Conservation (phyloP, 495 filamentous ascomycete genomes). For the Trichoderma reesei region DNA sequence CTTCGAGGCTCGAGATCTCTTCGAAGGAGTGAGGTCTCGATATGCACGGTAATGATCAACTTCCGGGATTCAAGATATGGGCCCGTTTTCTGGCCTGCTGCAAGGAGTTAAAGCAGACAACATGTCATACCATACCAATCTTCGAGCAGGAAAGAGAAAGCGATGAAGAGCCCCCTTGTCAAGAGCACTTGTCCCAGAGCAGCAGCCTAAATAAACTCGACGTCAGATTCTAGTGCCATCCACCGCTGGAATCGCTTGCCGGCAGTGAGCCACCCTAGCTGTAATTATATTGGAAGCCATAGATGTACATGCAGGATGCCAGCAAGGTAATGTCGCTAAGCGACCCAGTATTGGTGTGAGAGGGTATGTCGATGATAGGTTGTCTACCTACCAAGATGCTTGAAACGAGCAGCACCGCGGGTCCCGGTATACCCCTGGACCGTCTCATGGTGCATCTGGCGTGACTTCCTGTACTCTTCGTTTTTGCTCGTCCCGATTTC, state of each 20-base stretch:
- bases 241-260: not conserved
- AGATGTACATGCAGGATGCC: too few species aligned
- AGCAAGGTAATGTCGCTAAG: too few species aligned
- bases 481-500: not conserved
- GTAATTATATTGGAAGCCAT: not conserved
- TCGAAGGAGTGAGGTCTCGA: not conserved
- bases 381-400: not conserved
- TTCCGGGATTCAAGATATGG: not conserved
- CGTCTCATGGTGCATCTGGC: not conserved
- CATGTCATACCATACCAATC: too few species aligned
- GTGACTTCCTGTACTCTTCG: not conserved
- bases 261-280: not conserved
- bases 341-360: too few species aligned
- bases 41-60: not conserved
- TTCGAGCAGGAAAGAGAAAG: too few species aligned
- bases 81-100: not conserved
- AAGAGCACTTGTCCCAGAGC: conserved; percentile 3
- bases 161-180: not conserved
- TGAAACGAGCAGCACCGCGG: not conserved
- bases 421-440: not conserved
- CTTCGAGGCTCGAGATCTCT: too few species aligned
- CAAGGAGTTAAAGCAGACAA: not conserved
- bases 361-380: too few species aligned
- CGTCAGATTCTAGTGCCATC: conserved; percentile 4
- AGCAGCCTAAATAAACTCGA: not conserved